A percentile compares a stretch with the other conserved stretches of the same genome.
Conservation (phyloP, 2,329 filamentous ascomycete genomes). For the Claviceps sp. region DNA sequence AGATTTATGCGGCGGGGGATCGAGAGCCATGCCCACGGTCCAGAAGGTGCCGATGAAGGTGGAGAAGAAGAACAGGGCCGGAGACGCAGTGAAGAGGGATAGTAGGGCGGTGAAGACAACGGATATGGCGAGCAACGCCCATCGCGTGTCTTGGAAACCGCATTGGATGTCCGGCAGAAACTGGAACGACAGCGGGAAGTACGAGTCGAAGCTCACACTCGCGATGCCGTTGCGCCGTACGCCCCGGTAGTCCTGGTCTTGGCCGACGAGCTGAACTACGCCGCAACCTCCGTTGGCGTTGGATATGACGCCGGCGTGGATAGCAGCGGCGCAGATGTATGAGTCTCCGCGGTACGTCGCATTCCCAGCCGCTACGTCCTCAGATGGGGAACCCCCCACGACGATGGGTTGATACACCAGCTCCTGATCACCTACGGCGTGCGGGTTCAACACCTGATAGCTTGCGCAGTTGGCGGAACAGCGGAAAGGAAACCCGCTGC, state of each 20-base stretch:
- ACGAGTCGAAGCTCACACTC: constrained; percentile 70
- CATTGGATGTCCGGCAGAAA: constrained; percentile 57
- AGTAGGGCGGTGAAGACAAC: constrained; percentile 65
- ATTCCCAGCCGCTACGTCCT: constrained; percentile 22
- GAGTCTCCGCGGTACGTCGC: constrained; percentile 78
- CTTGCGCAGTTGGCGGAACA: constrained; percentile 61
- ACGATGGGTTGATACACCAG: constrained; percentile 52
- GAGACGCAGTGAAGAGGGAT: constrained; percentile 69
- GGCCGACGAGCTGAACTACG: constrained; percentile 61
- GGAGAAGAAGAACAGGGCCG: constrained; percentile 72
- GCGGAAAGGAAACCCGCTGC: constrained; percentile 56
- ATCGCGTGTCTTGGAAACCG: constrained; percentile 63
- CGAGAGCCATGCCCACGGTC: constrained; percentile 80
- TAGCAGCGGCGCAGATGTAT: constrained; percentile 72
- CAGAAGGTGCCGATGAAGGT: constrained; percentile 74
- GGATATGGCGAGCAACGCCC: constrained; percentile 72
- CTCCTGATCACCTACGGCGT: constrained; percentile 60
- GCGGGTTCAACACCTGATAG: constrained; percentile 53
- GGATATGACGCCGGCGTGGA: constrained; percentile 68
- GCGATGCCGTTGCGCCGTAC: constrained; percentile 60
- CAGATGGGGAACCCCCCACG: constrained; percentile 46
- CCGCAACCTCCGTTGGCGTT: constrained; percentile 67
- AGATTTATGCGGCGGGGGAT: constrained; percentile 58
- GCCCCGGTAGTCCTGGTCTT: constrained; percentile 47
- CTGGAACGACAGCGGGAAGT: constrained; percentile 76